A percentile compares a stretch with the other conserved stretches of the same genome.
These are phyloP conservation scores for Triangularia verruculosa DNA, from an alignment of 2,329 filamentous ascomycete genomes.

Conservation along the genomic window DNA sequence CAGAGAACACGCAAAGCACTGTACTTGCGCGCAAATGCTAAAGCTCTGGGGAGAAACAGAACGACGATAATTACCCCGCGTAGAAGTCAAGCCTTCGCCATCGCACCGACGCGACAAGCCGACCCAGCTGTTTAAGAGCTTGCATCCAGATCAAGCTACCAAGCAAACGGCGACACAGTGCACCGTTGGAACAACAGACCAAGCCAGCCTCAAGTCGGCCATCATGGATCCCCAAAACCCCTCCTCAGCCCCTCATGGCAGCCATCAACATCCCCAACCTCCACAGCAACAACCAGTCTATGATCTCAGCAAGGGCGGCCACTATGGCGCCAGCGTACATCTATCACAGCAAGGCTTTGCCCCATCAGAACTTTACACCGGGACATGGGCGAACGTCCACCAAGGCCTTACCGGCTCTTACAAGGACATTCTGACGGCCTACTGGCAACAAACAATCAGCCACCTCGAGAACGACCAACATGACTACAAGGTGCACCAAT, in stretches of 20 bases:
- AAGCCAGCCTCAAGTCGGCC: constrained; percentile 13
- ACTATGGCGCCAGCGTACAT: constrained; percentile 81
- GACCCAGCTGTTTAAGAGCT: constrained; percentile 27
- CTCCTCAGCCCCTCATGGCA: constrained; percentile 47
- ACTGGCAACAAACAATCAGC: constrained; percentile 98
- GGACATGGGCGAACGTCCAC: constrained; percentile 95
- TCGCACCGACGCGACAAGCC: background rate
- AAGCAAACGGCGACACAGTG: background rate
- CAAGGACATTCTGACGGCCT: constrained; percentile 95
- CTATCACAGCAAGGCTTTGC: constrained; percentile 79
- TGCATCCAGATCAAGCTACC: constrained; percentile 5
- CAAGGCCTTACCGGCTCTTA: constrained; percentile 91
- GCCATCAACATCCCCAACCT: constrained; percentile 35
- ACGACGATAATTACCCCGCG: constrained; percentile 2
- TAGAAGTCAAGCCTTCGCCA: constrained; percentile 7
- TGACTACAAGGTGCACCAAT: constrained; percentile 97
- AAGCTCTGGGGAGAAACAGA: background rate
- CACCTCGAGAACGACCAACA: constrained; percentile 93
- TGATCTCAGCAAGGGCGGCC: constrained; percentile 69
- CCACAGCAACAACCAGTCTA: constrained; percentile 56
- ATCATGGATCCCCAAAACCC: constrained; percentile 56
- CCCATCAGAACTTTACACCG: constrained; percentile 90
- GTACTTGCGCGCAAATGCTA: constrained; percentile 1
- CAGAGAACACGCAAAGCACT: background rate
- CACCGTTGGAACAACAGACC: constrained; percentile 1